These are phyloP conservation scores for Canavalia ensiformis DNA, from an alignment of 306 rosid genomes.

Conservation along the genomic window DNA sequence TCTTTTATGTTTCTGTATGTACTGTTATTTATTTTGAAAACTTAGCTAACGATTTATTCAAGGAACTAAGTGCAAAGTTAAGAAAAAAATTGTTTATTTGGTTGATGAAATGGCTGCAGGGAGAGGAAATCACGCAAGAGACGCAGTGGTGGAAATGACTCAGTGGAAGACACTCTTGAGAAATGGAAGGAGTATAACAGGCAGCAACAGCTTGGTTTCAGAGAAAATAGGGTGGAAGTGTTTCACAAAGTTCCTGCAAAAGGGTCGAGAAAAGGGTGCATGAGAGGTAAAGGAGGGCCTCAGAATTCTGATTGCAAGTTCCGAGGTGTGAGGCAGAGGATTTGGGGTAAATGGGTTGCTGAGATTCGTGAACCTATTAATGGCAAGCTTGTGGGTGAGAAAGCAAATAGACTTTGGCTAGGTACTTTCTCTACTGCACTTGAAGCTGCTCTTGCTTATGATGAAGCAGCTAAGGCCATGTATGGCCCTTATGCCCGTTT, in stretches of 20 bases:
- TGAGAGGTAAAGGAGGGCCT: conserved; percentile 98
- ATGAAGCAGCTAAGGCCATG: conserved; percentile 84
- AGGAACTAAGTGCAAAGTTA: conserved; percentile 5
- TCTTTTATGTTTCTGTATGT: conserved; percentile 15
- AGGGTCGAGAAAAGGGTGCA: conserved; percentile 88
- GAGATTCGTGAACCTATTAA: conserved; percentile 81
- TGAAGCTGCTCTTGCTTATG: conserved; percentile 90
- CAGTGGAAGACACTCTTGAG: conserved; percentile 65
- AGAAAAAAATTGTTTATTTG: neutral
- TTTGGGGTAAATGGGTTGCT: conserved; percentile 97
- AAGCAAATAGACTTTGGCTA: conserved; percentile 80
- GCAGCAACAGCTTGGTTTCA: conserved; percentile 39
- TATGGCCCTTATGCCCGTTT: conserved; percentile 78
- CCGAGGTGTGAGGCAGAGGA: conserved; percentile 93
- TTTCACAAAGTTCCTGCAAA: conserved; percentile 61
- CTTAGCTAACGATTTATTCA: neutral
- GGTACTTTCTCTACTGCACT: conserved; percentile 87
- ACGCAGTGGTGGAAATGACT: conserved; percentile 55
- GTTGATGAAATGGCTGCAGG: conserved; percentile 51
- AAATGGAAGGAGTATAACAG: conserved; percentile 71
- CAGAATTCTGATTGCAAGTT: conserved; percentile 72
- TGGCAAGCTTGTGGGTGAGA: conserved; percentile 38
- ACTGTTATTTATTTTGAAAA: neutral
- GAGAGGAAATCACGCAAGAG: conserved; percentile 60
- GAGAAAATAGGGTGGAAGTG: conserved; percentile 54